These are phyloP conservation scores for Akanthomyces uredinophilus DNA, from an alignment of 2,329 filamentous ascomycete species.

Conservation along the genomic window DNA sequence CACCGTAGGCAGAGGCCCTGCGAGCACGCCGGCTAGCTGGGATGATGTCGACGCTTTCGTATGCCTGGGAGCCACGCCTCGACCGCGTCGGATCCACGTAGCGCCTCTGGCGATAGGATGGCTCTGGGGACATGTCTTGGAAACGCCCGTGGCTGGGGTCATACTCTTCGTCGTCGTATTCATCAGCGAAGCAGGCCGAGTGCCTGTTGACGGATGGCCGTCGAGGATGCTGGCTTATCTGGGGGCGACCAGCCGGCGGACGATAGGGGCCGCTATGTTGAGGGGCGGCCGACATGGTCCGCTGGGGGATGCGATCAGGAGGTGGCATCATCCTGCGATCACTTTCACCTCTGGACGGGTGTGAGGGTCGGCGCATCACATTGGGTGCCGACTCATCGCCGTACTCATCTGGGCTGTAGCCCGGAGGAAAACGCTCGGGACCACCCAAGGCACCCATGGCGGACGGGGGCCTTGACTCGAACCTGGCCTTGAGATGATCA, in stretches of 20 bases:
- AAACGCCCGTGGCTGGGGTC: conserved; percentile 32
- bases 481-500: conserved; percentile 29
- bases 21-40: conserved; percentile 32
- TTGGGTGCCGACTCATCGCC: conserved; percentile 35
- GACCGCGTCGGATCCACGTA: conserved; percentile 29
- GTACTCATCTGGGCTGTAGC: conserved; percentile 36
- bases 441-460: conserved; percentile 34
- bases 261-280: conserved; percentile 25
- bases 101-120: conserved; percentile 29
- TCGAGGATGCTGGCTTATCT: conserved; percentile 24
- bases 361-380: conserved; percentile 38
- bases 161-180: conserved; percentile 36
- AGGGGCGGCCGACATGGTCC: conserved; percentile 32
- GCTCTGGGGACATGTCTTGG: conserved; percentile 33
- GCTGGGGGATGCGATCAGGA: conserved; percentile 30
- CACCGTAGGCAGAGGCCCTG: conserved; percentile 37
- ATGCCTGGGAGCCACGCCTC: conserved; percentile 31
- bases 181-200: conserved; percentile 30
- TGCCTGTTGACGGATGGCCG: conserved; percentile 25
- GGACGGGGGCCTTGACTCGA: conserved; percentile 33
- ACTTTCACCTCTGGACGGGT: conserved; percentile 37
- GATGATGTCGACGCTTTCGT: conserved; percentile 37
- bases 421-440: conserved; percentile 22
- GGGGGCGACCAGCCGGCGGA: conserved; percentile 22
- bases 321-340: conserved; percentile 47